These are phyloP conservation scores for Penicillium freii DNA, from an alignment of 2,329 filamentous ascomycete species.

Conservation along the genomic window DNA sequence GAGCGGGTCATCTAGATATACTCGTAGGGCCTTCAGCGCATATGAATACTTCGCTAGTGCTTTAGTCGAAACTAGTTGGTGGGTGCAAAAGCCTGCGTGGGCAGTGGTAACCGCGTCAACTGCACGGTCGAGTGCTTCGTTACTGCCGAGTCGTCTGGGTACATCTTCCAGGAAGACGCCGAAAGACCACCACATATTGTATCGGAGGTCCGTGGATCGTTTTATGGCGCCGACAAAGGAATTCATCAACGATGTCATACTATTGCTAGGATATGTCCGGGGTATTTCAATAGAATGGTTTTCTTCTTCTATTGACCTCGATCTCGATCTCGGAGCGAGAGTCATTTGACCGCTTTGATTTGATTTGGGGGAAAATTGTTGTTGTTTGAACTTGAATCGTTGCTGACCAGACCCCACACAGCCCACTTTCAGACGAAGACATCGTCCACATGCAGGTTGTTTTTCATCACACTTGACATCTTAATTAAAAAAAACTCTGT, in stretches of 20 bases:
- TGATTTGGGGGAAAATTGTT: conserved; percentile 15
- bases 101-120: conserved; percentile 32
- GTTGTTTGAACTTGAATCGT: conserved; percentile 52
- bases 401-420: conserved; percentile 50
- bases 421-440: conserved; percentile 44
- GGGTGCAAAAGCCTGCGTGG: conserved; percentile 28
- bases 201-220: conserved; percentile 45
- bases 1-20: conserved; percentile 31
- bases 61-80: conserved; percentile 14
- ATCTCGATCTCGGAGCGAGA: background rate
- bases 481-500: background rate
- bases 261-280: conserved; percentile 32
- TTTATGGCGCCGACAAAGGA: conserved; percentile 36
- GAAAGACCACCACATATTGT: conserved; percentile 49
- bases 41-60: conserved; percentile 33
- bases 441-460: conserved; percentile 48
- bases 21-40: conserved; percentile 29
- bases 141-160: conserved; percentile 47
- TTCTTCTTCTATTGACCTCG: background rate
- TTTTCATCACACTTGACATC: conserved; percentile 47
- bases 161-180: conserved; percentile 49
- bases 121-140: conserved; percentile 47
- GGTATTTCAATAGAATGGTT: background rate
- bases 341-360: background rate
- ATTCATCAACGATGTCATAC: conserved; percentile 32